These are phyloP conservation scores for Parachlorella kessleri DNA, from an alignment of 139 green algal genomes.

Conservation along the genomic window DNA sequence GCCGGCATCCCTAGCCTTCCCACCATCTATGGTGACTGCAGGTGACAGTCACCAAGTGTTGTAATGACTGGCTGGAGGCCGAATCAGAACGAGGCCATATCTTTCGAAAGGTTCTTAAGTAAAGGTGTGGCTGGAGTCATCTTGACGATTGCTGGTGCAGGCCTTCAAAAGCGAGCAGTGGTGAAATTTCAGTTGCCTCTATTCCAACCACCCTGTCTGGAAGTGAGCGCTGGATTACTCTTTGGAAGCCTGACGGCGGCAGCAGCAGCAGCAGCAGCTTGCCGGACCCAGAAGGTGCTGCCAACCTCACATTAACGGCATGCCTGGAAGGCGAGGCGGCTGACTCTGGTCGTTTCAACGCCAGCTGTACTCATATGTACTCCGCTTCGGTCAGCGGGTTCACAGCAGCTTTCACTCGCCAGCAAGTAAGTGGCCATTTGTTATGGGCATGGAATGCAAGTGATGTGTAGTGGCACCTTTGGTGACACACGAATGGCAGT, in stretches of 20 bases:
- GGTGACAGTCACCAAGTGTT: not conserved
- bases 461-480: no score
- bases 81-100: not conserved
- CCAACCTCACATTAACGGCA: not conserved
- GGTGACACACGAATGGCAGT: no score
- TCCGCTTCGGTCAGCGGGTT: constrained; percentile 3
- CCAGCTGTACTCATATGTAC: constrained; percentile 18
- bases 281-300: not conserved
- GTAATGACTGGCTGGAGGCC: not conserved
- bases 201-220: not conserved
- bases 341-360: constrained; percentile 17
- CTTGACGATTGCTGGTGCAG: not conserved
- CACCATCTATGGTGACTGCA: constrained; percentile 20
- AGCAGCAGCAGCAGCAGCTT: not conserved
- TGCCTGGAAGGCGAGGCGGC: not conserved
- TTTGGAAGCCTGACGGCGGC: not conserved
- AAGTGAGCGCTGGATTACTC: constrained; percentile 20
- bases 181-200: not conserved
- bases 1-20: not conserved
- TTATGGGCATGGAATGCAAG: no score
- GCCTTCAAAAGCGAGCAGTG: not conserved
- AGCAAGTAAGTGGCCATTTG: no score
- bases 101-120: not conserved
- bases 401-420: constrained; percentile 9
- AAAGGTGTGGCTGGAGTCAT: not conserved